phyloP scores from a whole-genome alignment of 306 rosid species.

The Cicer judaicum region DNA sequence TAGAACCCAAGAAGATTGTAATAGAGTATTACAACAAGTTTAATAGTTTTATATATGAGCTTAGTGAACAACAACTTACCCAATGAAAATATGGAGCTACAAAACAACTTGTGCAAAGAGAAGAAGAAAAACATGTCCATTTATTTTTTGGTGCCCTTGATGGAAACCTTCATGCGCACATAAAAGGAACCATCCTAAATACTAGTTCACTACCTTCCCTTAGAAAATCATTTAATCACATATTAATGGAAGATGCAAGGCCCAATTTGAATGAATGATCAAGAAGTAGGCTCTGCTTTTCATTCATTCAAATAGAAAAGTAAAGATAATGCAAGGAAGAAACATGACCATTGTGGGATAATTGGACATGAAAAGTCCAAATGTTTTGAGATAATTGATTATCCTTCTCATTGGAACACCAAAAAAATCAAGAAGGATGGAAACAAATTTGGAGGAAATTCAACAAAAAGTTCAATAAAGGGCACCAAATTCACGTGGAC shows the following conservation, averaged over 20 bases:
- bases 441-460: too few species aligned
- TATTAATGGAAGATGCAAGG: background rate
- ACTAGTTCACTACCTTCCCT: background rate
- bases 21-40: background rate
- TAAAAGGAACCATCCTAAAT: background rate
- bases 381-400: too few species aligned
- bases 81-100: background rate
- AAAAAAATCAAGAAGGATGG: too few species aligned
- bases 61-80: background rate
- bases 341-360: background rate
- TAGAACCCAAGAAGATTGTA: background rate
- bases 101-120: background rate
- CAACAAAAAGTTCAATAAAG: too few species aligned
- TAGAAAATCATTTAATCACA: background rate
- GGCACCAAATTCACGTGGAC: too few species aligned
- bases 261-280: background rate
- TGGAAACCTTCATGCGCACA: background rate
- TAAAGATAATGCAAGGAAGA: background rate
- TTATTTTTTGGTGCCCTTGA: background rate
- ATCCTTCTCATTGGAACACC: too few species aligned
- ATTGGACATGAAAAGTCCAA: background rate
- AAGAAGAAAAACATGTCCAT: background rate
- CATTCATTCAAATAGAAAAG: background rate
- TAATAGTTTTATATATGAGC: background rate
- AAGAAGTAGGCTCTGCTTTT: background rate